These are phyloP conservation scores for Phoenix roebelenii DNA, from an alignment of 176 grass and related monocot genomes.

Conservation along the genomic window DNA sequence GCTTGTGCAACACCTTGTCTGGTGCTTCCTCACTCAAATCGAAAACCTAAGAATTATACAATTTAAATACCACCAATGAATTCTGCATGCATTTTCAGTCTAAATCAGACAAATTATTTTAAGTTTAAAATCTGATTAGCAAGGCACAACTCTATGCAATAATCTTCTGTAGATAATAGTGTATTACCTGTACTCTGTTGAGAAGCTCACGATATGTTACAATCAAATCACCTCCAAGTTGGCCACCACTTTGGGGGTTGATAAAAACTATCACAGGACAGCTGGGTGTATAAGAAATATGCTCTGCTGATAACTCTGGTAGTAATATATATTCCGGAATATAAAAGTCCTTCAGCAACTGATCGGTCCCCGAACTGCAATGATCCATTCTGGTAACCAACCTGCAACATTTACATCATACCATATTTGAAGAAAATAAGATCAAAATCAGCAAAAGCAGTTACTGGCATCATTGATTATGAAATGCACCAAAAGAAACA, in stretches of 20 bases:
- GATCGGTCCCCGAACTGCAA: slow-evolving; percentile 17
- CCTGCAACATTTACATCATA: slow-evolving; percentile 28
- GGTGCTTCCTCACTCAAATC: slow-evolving; percentile 65
- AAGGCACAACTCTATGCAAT: too few relatives aligned
- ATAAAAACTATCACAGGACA: slow-evolving; percentile 91
- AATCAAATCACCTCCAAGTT: slow-evolving; percentile 65
- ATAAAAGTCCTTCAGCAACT: slow-evolving; percentile 49
- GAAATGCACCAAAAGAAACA: too few relatives aligned
- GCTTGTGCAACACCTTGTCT: slow-evolving; percentile 63
- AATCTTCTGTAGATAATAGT: too few relatives aligned
- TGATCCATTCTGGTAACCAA: slow-evolving; percentile 32
- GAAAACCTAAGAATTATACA: slow-evolving; percentile 51
- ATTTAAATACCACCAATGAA: not conserved
- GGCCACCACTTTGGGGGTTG: slow-evolving; percentile 82
- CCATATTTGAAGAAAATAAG: not conserved
- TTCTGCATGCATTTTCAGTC: not conserved
- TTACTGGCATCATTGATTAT: not conserved
- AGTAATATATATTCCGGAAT: slow-evolving; percentile 66
- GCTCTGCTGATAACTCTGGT: slow-evolving; percentile 27
- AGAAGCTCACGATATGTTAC: slow-evolving; percentile 61
- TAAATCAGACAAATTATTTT: slow-evolving; percentile 1
- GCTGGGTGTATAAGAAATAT: slow-evolving; percentile 37
- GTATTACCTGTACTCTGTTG: slow-evolving; percentile 63
- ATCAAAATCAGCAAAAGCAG: not conserved
- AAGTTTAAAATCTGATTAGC: too few relatives aligned